phyloP scores from a whole-genome alignment of 2,329 filamentous ascomycete species.

The Colletotrichum liaoningense region DNA sequence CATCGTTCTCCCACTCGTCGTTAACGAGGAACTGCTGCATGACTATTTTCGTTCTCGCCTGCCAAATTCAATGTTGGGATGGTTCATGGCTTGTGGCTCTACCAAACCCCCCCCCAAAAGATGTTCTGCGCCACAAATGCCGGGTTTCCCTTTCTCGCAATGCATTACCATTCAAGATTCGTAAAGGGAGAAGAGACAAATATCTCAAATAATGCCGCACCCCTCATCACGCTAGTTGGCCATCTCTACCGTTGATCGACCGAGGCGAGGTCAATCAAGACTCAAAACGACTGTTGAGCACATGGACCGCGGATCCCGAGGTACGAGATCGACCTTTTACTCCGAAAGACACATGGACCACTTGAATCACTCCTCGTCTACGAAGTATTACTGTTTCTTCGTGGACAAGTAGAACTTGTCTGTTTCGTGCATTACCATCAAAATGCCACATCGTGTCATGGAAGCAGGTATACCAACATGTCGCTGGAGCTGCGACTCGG shows the following conservation, averaged over 20 bases:
- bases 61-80: slow-evolving; percentile 5
- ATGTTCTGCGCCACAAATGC: not conserved
- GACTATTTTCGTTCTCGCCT: slow-evolving; percentile 11
- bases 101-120: not conserved
- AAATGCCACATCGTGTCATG: too few species aligned
- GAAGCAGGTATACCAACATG: too few species aligned
- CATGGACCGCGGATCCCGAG: not conserved
- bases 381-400: not conserved
- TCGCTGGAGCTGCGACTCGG: too few species aligned
- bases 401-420: too few species aligned
- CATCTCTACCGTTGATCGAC: slow-evolving; percentile 13
- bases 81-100: slow-evolving; percentile 12
- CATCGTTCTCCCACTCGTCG: not conserved
- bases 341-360: not conserved
- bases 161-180: not conserved
- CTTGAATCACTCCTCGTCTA: not conserved
- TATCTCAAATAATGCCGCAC: slow-evolving; percentile 8
- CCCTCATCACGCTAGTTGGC: not conserved
- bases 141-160: not conserved
- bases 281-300: not conserved
- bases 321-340: not conserved
- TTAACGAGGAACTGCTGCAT: slow-evolving; percentile 13
- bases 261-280: not conserved
- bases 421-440: too few species aligned
- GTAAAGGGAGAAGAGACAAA: not conserved